Evolutionary conservation across 2,329 filamentous ascomycete genomes (phyloP).

Genomic region (Clonostachys chloroleuca): DNA sequence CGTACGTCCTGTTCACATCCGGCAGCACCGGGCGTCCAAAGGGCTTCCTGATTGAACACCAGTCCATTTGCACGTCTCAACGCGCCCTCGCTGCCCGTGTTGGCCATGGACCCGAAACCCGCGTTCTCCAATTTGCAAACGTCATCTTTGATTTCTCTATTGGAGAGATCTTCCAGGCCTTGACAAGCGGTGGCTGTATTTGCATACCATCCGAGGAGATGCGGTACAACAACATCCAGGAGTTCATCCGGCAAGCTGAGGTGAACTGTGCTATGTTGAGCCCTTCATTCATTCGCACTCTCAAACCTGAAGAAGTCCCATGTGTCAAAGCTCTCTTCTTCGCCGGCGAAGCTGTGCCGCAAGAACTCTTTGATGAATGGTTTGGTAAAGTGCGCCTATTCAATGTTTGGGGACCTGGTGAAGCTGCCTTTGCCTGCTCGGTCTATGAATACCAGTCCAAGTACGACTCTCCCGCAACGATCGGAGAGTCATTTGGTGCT

Average conservation of each 20-base stretch:
- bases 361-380: slow-evolving; percentile 9
- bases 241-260: slow-evolving; percentile 2
- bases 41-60: slow-evolving; percentile 33
- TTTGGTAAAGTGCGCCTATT: slow-evolving; percentile 10
- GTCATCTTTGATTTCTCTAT: slow-evolving; percentile 46
- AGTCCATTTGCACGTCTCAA: slow-evolving; percentile 38
- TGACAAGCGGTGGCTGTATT: slow-evolving; percentile 10
- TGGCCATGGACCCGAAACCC: slow-evolving; percentile 20
- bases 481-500: slow-evolving; percentile 2
- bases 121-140: slow-evolving; percentile 46
- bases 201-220: slow-evolving; percentile 12
- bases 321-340: slow-evolving; percentile 6
- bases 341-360: slow-evolving; percentile 20
- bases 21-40: slow-evolving; percentile 18
- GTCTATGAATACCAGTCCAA: background rate
- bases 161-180: slow-evolving; percentile 11
- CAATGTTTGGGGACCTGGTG: slow-evolving; percentile 35
- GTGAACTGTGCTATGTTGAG: slow-evolving; percentile 4
- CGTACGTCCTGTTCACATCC: slow-evolving; percentile 18
- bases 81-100: too few species aligned
- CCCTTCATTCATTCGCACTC: slow-evolving; percentile 1
- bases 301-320: slow-evolving; percentile 2
- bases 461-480: background rate
- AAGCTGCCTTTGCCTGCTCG: slow-evolving; percentile 21
- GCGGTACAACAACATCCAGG: slow-evolving; percentile 3